These are phyloP conservation scores for Fusarium goolgardi DNA, from an alignment of 2,329 filamentous ascomycete genomes.

Conservation along the genomic window DNA sequence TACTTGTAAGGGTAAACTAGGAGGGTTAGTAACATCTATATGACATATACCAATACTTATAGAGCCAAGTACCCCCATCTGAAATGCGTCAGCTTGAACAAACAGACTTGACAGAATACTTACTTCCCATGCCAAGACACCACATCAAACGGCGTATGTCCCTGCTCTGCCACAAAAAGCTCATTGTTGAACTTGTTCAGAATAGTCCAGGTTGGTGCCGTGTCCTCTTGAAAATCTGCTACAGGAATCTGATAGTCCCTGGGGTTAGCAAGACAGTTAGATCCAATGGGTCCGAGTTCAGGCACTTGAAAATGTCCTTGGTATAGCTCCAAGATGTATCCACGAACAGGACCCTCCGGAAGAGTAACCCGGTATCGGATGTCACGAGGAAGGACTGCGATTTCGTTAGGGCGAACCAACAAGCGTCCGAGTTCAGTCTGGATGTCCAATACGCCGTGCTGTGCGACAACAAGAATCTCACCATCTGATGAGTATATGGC, in stretches of 20 bases:
- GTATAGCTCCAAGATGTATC: conserved; percentile 81
- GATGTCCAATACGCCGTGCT: conserved; percentile 79
- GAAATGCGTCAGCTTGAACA: background rate
- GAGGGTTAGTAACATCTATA: background rate
- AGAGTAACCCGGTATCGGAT: conserved; percentile 77
- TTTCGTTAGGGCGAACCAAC: conserved; percentile 81
- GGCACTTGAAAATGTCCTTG: conserved; percentile 77
- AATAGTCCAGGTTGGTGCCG: conserved; percentile 55
- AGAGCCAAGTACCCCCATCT: background rate
- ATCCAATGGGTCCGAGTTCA: conserved; percentile 78
- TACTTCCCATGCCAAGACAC: conserved; percentile 86
- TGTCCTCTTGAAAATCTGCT: conserved; percentile 74
- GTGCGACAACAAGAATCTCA: conserved; percentile 80
- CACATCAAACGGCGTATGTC: conserved; percentile 81
- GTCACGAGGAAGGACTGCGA: conserved; percentile 78
- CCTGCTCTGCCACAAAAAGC: conserved; percentile 67
- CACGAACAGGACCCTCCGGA: conserved; percentile 69
- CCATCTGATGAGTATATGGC: conserved; percentile 89
- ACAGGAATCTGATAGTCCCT: conserved; percentile 80
- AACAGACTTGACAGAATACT: conserved; percentile 53
- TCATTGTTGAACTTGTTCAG: conserved; percentile 73
- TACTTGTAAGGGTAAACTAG: conserved; percentile 76
- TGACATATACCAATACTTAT: background rate
- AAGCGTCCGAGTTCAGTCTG: conserved; percentile 80
- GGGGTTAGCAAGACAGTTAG: conserved; percentile 77